Evolutionary conservation across 768 basidiomycete species (phyloP), one percentile per base, ranked within the genome.

Genomic region (Pleurotus giganteus): DNA sequence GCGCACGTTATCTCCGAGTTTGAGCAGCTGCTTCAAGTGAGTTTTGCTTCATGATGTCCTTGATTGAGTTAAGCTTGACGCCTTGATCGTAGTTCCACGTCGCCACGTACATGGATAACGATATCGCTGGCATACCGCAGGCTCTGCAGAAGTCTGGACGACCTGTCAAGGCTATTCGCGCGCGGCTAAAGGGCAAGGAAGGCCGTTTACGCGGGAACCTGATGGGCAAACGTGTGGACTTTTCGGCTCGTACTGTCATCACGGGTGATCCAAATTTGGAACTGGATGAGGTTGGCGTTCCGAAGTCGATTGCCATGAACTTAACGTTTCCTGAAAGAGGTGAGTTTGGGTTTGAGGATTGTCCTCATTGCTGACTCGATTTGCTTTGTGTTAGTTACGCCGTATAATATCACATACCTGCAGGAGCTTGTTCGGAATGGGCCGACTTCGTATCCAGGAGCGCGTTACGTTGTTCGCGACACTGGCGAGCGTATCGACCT

Each of bases 151-250:
- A 98, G 71, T 95, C 93, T 37, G 97, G 97, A 27, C 84, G 97
- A 56, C 95, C 97, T 24, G 90, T 99, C 57, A 99, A 99, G 71
- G 95, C 97, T 31, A 98, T 99, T 63, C 93, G 97, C 55, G 94
- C 96, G 4, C 88, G 97, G 41, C 81, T 99, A 53, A 99, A 99
- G 80, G 97, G 97, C 47, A 98, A 99, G 71, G 97, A 99, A 71
- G 97, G 97, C 36, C 91, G 97, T 65, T 80, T 99, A 49, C 87
- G 97, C 69, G 97, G 97, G 29, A 99, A 98, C 69, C 68, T 99
- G 71, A 98, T 98, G 97, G 97, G 97, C 45, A 98, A 98, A 72
- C 94, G 97, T 71, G 97, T 99, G 53, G 97, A 98, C 65, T 98
- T 98, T 70, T 99, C 97, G 1, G 97, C 97, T 1, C 91, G 97